A percentile compares a stretch with the other conserved stretches of the same genome.
phyloP scores from a whole-genome alignment of 2,329 filamentous ascomycete genomes.

The Basipetospora chlamydospora region DNA sequence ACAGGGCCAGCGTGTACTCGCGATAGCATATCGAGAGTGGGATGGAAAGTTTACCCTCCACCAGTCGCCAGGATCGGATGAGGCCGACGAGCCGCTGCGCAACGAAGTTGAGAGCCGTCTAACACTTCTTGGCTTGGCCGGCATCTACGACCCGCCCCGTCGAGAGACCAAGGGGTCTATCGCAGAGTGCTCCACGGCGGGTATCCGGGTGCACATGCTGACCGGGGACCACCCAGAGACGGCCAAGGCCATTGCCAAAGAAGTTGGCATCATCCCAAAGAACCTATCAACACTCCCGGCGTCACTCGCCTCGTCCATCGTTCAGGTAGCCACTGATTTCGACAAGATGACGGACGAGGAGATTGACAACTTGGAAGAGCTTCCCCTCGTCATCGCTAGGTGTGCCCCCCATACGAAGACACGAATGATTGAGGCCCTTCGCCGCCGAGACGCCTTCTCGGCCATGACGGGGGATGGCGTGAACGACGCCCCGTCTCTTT shows the following conservation, averaged over 20 bases:
- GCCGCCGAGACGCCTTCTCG: slow-evolving; percentile 60
- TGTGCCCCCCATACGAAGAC: slow-evolving; percentile 80
- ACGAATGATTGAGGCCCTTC: slow-evolving; percentile 78
- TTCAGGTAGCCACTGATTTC: slow-evolving; percentile 65
- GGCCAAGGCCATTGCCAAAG: slow-evolving; percentile 60
- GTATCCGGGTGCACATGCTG: slow-evolving; percentile 71
- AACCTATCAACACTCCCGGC: slow-evolving; percentile 45
- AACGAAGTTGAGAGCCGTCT: slow-evolving; percentile 51
- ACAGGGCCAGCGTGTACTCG: slow-evolving; percentile 58
- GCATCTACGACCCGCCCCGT: slow-evolving; percentile 76
- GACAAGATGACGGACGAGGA: slow-evolving; percentile 62
- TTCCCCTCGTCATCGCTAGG: slow-evolving; percentile 70
- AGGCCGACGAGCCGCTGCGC: slow-evolving; percentile 32
- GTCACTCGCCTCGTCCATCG: slow-evolving; percentile 50
- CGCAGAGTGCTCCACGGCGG: slow-evolving; percentile 53
- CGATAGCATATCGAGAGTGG: slow-evolving; percentile 50
- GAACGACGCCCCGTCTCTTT: slow-evolving; percentile 72
- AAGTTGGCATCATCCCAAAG: slow-evolving; percentile 62
- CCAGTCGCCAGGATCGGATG: slow-evolving; percentile 15
- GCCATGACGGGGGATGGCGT: slow-evolving; percentile 86
- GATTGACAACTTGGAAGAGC: slow-evolving; percentile 59
- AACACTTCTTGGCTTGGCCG: slow-evolving; percentile 65
- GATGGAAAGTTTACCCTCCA: slow-evolving; percentile 29
- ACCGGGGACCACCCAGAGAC: slow-evolving; percentile 73
- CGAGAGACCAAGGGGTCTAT: slow-evolving; percentile 65